These are phyloP conservation scores for Ramaria rubella DNA, from an alignment of 768 basidiomycete species.

Conservation along the genomic window DNA sequence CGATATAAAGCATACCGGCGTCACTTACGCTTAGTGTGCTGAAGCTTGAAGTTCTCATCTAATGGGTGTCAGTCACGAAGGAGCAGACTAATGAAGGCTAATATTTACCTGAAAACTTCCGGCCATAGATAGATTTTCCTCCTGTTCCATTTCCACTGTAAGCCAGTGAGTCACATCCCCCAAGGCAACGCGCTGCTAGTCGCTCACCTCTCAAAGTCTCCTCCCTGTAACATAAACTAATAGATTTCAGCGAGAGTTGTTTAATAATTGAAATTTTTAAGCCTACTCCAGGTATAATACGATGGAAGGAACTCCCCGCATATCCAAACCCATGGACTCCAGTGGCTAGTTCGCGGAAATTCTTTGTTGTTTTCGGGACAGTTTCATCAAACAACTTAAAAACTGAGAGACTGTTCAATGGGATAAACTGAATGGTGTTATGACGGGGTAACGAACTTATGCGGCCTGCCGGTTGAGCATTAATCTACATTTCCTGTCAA, in stretches of 20 bases:
- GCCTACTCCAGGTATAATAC: slow-evolving; percentile 37
- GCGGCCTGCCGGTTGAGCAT: slow-evolving; percentile 53
- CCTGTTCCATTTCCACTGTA: slow-evolving; percentile 63
- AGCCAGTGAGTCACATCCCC: slow-evolving; percentile 23
- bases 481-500: slow-evolving; percentile 32
- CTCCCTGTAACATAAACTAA: slow-evolving; percentile 84
- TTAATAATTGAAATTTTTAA: slow-evolving; percentile 13
- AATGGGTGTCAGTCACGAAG: slow-evolving; percentile 3
- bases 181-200: slow-evolving; percentile 16
- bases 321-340: slow-evolving; percentile 69
- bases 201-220: slow-evolving; percentile 53
- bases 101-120: slow-evolving; percentile 52
- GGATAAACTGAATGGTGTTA: too few species aligned
- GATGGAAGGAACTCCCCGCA: slow-evolving; percentile 59
- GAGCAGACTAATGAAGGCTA: neutral
- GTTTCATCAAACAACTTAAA: slow-evolving; percentile 80
- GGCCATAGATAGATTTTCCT: slow-evolving; percentile 74
- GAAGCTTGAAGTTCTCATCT: slow-evolving; percentile 82
- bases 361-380: slow-evolving; percentile 73
- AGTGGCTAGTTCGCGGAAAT: slow-evolving; percentile 77
- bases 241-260: neutral
- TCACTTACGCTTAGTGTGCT: slow-evolving; percentile 55
- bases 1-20: slow-evolving; percentile 28
- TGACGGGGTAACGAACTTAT: slow-evolving; percentile 27
- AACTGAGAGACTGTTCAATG: slow-evolving; percentile 22